phyloP scores from a whole-genome alignment of 176 grass and related monocot species.

The Ensete ventricosum region DNA sequence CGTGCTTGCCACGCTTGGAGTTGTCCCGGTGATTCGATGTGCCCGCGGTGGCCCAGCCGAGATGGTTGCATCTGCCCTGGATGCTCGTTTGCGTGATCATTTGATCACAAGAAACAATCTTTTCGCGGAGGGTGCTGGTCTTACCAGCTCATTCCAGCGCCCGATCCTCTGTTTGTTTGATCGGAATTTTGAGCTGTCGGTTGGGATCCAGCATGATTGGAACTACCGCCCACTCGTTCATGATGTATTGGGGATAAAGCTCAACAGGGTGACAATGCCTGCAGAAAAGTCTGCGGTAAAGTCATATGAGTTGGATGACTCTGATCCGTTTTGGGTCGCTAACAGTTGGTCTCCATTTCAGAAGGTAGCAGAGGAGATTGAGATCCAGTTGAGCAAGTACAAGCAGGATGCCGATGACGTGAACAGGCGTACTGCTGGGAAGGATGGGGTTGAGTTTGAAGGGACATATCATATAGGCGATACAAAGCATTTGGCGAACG shows the following conservation, averaged over 20 bases:
- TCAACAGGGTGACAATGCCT: constrained; percentile 47
- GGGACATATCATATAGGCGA: constrained; percentile 88
- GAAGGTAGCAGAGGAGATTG: constrained; percentile 80
- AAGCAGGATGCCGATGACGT: constrained; percentile 95
- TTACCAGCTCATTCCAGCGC: constrained; percentile 55
- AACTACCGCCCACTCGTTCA: constrained; percentile 84
- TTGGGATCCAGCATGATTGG: constrained; percentile 86
- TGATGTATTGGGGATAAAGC: constrained; percentile 67
- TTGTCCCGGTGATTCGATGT: constrained; percentile 77
- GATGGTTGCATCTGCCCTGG: constrained; percentile 67
- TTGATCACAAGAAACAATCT: constrained; percentile 74
- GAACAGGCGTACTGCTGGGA: constrained; percentile 62
- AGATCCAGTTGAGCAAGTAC: constrained; percentile 66
- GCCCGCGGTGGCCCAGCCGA: constrained; percentile 64
- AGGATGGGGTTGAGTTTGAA: constrained; percentile 72
- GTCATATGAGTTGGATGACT: constrained; percentile 80
- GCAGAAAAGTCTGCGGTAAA: constrained; percentile 37
- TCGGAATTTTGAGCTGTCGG: constrained; percentile 68
- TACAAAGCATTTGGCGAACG: constrained; percentile 88
- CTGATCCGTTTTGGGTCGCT: constrained; percentile 70
- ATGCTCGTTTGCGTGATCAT: constrained; percentile 64
- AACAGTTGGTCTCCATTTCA: constrained; percentile 86
- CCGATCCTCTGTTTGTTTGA: constrained; percentile 75
- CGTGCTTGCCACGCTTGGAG: constrained; percentile 52
- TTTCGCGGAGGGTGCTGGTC: constrained; percentile 49